Conservation (phyloP, 1,284 basidiomycete species). For the Tilletia horrida region DNA sequence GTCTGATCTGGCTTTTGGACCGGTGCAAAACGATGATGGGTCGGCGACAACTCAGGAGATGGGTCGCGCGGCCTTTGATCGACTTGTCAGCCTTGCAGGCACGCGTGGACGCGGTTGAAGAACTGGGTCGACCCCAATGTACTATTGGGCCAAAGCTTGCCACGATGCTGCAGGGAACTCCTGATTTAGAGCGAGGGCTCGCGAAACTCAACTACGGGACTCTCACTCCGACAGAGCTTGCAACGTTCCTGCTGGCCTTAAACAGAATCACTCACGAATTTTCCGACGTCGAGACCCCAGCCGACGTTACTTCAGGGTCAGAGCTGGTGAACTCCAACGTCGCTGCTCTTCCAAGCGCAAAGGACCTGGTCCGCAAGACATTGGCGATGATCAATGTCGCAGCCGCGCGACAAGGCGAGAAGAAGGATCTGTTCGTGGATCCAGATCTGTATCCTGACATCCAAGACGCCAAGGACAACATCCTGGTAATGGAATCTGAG, state of each 20-base stretch:
- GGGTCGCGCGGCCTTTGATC: slow-evolving; percentile 81
- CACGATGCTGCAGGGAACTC: slow-evolving; percentile 62
- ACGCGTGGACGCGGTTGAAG: slow-evolving; percentile 78
- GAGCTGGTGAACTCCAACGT: slow-evolving; percentile 70
- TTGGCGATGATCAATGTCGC: slow-evolving; percentile 65
- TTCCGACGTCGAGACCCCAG: slow-evolving; percentile 58
- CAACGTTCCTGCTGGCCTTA: slow-evolving; percentile 72
- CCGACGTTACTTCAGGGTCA: slow-evolving; percentile 60
- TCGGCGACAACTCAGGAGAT: slow-evolving; percentile 72
- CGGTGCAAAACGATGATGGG: slow-evolving; percentile 81
- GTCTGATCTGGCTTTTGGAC: slow-evolving; percentile 81
- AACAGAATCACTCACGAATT: slow-evolving; percentile 71
- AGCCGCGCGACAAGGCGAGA: slow-evolving; percentile 68
- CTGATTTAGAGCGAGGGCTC: slow-evolving; percentile 83
- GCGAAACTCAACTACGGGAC: slow-evolving; percentile 85
- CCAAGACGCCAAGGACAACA: slow-evolving; percentile 60
- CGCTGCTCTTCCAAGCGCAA: slow-evolving; percentile 67
- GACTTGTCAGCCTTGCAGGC: slow-evolving; percentile 67
- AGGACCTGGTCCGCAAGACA: slow-evolving; percentile 63
- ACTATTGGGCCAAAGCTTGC: slow-evolving; percentile 57
- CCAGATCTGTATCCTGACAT: slow-evolving; percentile 69
- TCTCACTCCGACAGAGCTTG: slow-evolving; percentile 75
- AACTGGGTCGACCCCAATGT: slow-evolving; percentile 65
- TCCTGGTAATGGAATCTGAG: slow-evolving; percentile 68
- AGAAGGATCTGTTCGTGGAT: slow-evolving; percentile 72